Percentiles rank a stretch among this genome's conserved stretches.
Evolutionary conservation across 2,329 filamentous ascomycete genomes (phyloP).

Genomic region (Leptographium wingfieldii): DNA sequence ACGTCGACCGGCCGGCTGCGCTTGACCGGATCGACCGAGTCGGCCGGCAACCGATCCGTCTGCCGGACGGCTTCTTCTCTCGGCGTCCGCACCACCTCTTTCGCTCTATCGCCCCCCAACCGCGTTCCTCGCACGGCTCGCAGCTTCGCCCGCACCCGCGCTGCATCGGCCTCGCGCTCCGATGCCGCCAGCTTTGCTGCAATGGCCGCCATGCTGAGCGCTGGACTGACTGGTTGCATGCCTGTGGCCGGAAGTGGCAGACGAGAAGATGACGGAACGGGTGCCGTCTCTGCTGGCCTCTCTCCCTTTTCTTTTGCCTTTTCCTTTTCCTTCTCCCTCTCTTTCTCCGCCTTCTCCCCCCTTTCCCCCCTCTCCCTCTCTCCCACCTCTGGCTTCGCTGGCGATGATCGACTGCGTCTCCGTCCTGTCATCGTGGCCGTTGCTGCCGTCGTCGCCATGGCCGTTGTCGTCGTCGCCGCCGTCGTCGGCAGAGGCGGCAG

Average conservation of each 20-base stretch:
- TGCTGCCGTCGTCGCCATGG: not conserved
- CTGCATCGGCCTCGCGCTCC: constrained; percentile 51
- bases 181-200: constrained; percentile 51
- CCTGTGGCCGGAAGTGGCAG: constrained; percentile 16
- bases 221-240: constrained; percentile 36
- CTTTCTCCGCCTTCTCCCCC: too few relatives aligned
- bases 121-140: constrained; percentile 32
- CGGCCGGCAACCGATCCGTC: too few relatives aligned
- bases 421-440: not conserved
- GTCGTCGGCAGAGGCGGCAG: not conserved
- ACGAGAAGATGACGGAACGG: constrained; percentile 3
- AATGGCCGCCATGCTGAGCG: constrained; percentile 48
- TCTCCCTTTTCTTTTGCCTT: too few relatives aligned
- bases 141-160: constrained; percentile 49
- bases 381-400: not conserved
- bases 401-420: constrained; percentile 10
- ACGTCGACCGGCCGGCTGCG: not conserved
- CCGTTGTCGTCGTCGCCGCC: not conserved
- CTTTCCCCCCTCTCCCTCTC: too few relatives aligned
- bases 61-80: not conserved
- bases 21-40: too few relatives aligned
- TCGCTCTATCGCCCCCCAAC: constrained; percentile 14
- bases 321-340: too few relatives aligned
- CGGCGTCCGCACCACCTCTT: constrained; percentile 1
- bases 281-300: not conserved